Conservation (phyloP, 768 basidiomycete species). For the Boletus tylopilopsis region DNA sequence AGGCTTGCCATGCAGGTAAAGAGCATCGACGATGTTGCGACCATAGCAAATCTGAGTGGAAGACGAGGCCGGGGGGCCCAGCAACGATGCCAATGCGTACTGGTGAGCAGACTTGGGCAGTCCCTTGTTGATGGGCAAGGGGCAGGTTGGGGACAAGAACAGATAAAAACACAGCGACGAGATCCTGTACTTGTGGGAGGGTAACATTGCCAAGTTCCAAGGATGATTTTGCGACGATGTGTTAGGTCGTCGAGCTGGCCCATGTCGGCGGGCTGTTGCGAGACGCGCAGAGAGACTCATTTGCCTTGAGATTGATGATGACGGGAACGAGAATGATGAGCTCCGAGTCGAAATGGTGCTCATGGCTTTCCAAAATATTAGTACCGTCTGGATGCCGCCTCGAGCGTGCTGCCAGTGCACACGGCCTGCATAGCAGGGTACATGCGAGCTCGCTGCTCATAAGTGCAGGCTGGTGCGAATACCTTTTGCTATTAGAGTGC, state of each 20-base stretch:
- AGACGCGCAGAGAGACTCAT: slow-evolving; percentile 97
- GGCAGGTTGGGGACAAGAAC: slow-evolving; percentile 46
- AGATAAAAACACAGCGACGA: slow-evolving; percentile 73
- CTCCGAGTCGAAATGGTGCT: slow-evolving; percentile 83
- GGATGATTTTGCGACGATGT: slow-evolving; percentile 59
- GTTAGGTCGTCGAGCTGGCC: slow-evolving; percentile 80
- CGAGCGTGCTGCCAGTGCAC: too few relatives aligned
- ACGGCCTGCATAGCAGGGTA: too few relatives aligned
- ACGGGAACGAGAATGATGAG: slow-evolving; percentile 96
- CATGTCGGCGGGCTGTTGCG: slow-evolving; percentile 91
- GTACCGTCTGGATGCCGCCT: too few relatives aligned
- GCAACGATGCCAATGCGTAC: slow-evolving; percentile 26
- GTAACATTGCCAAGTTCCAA: slow-evolving; percentile 84
- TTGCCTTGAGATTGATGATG: slow-evolving; percentile 90
- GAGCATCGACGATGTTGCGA: slow-evolving; percentile 75
- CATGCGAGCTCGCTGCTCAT: too few relatives aligned
- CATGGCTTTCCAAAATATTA: slow-evolving; percentile 93
- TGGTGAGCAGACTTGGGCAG: slow-evolving; percentile 34
- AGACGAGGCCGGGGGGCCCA: slow-evolving; percentile 3
- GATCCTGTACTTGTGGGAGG: slow-evolving; percentile 90
- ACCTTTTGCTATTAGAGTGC: too few relatives aligned
- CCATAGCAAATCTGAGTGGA: slow-evolving; percentile 62
- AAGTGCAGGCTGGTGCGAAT: too few relatives aligned
- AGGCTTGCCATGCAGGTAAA: slow-evolving; percentile 75
- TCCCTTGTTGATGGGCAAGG: slow-evolving; percentile 24